Base-by-base conservation (phyloP, 306 rosid species). In the Castanopsis chinensis region DNA sequence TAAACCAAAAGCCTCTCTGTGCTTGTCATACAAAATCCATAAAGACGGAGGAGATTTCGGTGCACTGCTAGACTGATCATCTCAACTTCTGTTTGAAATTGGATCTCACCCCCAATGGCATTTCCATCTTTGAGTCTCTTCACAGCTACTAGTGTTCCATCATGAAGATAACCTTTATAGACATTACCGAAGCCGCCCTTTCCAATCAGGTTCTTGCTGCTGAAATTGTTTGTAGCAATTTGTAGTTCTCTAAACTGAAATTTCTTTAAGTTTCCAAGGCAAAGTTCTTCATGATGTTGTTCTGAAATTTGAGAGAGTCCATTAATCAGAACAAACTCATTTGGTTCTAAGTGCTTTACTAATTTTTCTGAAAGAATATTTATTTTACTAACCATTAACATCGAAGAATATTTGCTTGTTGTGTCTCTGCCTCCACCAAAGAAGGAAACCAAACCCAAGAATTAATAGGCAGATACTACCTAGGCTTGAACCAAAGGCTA, bases 51-150 rank as follows among this genome's bases (percentile, higher is more conserved):
- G 79, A 95, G 94, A 81, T 95, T 91, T 56, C 99, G 80, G 56
- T 95, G 99, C 45, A 93, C 97, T 0, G 98, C 99, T 57, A 95
- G 89, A 91, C 98, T 92, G 87, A 95, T 92, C 97, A 95, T 95
- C 86, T 95, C 98, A 25, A 95, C 91, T 82, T 95, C 99, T 19
- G 98, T 95, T 85, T 89, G 97, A 73, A 95, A 92, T 77, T 95
- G 98, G 81, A 88, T 90, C 80, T 93, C 94, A 19, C 99, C 98
- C 6, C 97, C 91, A 68, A 79, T 83, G 58, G 97, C 93, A 80
- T 91, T 92, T 9, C 97, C 97, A 77, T 95, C 99, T 86, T 86
- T 95, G 18, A 90, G 92, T 87, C 99, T 89, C 76, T 95, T 95
- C 6, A 95, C 97, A 3, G 99, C 99, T 86, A 91, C 80, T 28